A percentile compares a stretch with the other conserved stretches of the same genome.
These are phyloP conservation scores for Neurospora sublineolata DNA, from an alignment of 495 filamentous ascomycete species.

Conservation along the genomic window DNA sequence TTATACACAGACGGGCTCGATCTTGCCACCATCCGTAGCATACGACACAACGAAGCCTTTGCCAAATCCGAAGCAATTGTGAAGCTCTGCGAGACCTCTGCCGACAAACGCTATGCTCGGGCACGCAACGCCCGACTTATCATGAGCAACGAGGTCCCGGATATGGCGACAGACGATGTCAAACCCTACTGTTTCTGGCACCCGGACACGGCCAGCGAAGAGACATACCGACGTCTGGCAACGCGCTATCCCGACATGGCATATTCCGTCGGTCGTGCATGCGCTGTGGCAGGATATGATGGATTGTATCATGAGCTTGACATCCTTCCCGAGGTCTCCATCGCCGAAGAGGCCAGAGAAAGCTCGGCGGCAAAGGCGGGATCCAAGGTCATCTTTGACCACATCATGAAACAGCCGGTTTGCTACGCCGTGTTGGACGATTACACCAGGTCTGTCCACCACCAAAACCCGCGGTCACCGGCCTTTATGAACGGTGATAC, in stretches of 20 bases:
- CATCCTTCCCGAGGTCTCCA: constrained; percentile 9
- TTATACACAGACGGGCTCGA: not conserved
- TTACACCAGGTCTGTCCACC: constrained; percentile 1
- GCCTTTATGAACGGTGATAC: constrained; percentile 14
- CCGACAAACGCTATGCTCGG: not conserved
- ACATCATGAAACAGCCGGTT: constrained; percentile 4
- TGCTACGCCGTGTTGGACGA: constrained; percentile 12
- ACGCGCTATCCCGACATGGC: constrained; percentile 7
- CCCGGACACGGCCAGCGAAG: constrained; percentile 24
- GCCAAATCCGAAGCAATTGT: not conserved
- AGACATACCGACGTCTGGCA: constrained; percentile 21
- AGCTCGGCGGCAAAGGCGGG: not conserved
- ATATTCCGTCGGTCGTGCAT: constrained; percentile 9
- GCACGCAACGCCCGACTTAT: constrained; percentile 28
- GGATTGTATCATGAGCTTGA: constrained; percentile 8
- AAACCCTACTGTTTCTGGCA: constrained; percentile 36
- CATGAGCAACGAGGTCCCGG: constrained; percentile 29
- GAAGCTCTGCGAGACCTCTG: not conserved
- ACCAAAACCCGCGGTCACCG: not conserved
- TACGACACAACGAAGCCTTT: not conserved
- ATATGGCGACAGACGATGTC: constrained; percentile 15
- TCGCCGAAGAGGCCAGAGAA: constrained; percentile 14
- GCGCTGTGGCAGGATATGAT: constrained; percentile 12
- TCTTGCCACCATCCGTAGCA: not conserved
- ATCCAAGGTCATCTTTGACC: constrained; percentile 2